Percentiles rank a stretch among this genome's conserved stretches.
phyloP scores from a whole-genome alignment of 805 yeast genomes.

The Wickerhamiella slavikovae region DNA sequence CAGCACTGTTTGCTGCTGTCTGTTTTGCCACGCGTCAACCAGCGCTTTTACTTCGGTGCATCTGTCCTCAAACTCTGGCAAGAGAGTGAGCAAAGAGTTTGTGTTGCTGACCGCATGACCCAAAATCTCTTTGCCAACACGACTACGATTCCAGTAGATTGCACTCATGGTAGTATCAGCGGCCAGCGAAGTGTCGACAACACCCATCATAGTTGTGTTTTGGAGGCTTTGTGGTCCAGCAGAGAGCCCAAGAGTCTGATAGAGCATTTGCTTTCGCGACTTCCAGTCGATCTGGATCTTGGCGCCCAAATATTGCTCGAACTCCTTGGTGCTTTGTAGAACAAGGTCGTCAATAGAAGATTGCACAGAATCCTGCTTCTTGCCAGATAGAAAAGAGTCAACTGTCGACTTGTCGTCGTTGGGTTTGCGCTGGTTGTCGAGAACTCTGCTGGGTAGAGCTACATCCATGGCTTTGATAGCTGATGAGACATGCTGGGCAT shows the following conservation, averaged over 20 bases:
- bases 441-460: conserved; percentile 16
- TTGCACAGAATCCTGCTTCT: conserved; percentile 65
- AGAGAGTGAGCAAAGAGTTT: neutral
- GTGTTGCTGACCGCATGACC: conserved; percentile 2
- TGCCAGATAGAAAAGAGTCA: conserved; percentile 41
- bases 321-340: conserved; percentile 55
- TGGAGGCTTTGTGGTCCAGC: neutral
- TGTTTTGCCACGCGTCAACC: conserved; percentile 43
- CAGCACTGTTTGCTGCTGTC: conserved; percentile 35
- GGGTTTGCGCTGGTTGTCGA: conserved; percentile 12
- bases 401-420: conserved; percentile 21
- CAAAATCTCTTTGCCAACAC: conserved; percentile 1
- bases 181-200: neutral
- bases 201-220: neutral
- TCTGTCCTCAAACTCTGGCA: conserved; percentile 23
- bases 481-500: conserved; percentile 61
- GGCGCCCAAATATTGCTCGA: conserved; percentile 53
- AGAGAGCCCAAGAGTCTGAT: conserved; percentile 42
- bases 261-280: conserved; percentile 43
- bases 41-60: conserved; percentile 52
- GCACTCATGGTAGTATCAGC: neutral
- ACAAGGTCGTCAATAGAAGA: conserved; percentile 68
- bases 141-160: neutral
- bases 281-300: conserved; percentile 73
- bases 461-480: conserved; percentile 17